Evolutionary conservation across 768 basidiomycete genomes (phyloP).

Genomic region (Phlebiopsis flavidoalba): DNA sequence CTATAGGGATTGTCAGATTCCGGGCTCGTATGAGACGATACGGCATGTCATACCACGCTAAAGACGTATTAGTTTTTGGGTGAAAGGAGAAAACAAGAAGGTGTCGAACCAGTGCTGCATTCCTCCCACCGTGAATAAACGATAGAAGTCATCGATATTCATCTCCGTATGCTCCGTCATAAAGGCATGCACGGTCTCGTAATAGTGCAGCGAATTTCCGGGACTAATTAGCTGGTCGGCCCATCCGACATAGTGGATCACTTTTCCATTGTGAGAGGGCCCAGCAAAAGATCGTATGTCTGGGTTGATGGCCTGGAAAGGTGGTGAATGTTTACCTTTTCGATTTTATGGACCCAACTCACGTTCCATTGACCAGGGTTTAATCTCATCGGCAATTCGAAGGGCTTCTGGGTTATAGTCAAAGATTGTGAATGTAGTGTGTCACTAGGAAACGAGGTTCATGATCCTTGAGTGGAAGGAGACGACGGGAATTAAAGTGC

Average conservation of each 20-base stretch:
- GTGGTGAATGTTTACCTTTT: background rate
- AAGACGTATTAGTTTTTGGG: background rate
- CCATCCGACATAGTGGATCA: conserved; percentile 2
- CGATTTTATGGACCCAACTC: background rate
- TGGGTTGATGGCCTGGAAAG: background rate
- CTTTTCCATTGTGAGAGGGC: background rate
- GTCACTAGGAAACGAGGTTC: background rate
- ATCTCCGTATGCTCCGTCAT: background rate
- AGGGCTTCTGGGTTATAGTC: background rate
- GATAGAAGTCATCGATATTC: background rate
- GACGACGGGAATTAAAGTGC: background rate
- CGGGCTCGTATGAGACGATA: background rate
- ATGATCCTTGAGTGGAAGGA: background rate
- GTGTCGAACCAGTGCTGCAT: conserved; percentile 27
- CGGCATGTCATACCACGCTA: background rate
- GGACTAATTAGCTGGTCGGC: conserved; percentile 14
- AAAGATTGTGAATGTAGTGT: background rate
- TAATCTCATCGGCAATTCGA: background rate
- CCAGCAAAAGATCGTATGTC: background rate
- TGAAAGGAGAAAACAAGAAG: background rate
- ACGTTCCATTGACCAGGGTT: background rate
- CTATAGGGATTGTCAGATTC: background rate
- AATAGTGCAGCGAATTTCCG: conserved; percentile 11
- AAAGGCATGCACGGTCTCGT: conserved; percentile 5
- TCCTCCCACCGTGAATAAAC: conserved; percentile 26